These are phyloP conservation scores for Terfezia boudieri DNA, from an alignment of 495 filamentous ascomycete genomes.

Conservation along the genomic window DNA sequence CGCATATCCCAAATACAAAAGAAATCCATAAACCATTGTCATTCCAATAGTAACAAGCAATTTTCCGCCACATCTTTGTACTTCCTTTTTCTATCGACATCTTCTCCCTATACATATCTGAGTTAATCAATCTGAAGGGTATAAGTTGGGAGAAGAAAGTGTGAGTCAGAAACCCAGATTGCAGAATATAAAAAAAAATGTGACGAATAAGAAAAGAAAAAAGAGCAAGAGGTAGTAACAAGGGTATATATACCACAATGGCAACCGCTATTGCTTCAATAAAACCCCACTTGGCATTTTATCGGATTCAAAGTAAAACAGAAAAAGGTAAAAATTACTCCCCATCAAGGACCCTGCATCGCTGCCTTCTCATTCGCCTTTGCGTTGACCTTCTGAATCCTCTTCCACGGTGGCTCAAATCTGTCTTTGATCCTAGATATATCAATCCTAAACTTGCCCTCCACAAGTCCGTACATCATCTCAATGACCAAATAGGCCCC, in stretches of 20 bases:
- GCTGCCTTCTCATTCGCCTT: background rate
- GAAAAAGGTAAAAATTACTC: background rate
- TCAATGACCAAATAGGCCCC: constrained; percentile 64
- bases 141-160: no score
- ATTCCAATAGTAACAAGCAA: no score
- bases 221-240: background rate
- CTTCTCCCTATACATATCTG: no score
- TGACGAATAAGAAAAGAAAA: background rate
- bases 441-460: constrained; percentile 52
- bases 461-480: constrained; percentile 59
- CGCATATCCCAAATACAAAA: no score
- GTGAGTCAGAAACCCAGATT: no score
- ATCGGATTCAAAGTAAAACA: background rate
- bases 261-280: background rate
- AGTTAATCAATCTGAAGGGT: no score
- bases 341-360: background rate
- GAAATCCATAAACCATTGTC: no score
- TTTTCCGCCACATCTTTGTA: no score
- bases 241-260: background rate
- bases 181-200: background rate
- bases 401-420: constrained; percentile 21
- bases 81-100: no score
- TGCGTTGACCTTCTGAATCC: constrained; percentile 2
- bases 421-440: constrained; percentile 16
- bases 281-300: background rate